Evolutionary conservation across 805 yeast species (phyloP), one percentile per base, ranked within the genome.

Genomic region (Lachancea meyersii): DNA sequence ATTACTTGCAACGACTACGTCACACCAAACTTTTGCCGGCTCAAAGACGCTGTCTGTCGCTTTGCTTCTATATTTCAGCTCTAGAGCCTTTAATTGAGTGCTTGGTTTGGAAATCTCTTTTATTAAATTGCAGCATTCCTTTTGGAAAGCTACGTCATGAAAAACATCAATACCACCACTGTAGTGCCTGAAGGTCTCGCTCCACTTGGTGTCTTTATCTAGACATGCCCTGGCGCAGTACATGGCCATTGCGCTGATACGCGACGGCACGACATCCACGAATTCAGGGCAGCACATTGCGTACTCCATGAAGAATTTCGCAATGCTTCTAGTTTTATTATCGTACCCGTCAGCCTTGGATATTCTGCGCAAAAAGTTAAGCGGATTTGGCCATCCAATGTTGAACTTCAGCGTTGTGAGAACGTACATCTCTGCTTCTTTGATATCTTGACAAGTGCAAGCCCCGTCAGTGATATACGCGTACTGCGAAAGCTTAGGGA

Each of bases 311-410:
- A 89, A 65, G 61, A 85, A 87, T 61, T 88, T 88, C 21, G 93
- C 96, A 48, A 86, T 69, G 6, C 94, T 84, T 64, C 96, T 77
- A 32, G 88, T 77, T 57, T 79, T 82, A 41, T 82, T 79, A 61
- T 87, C 93, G 63, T 87, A 88, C 57, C 82, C 86, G 63, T 88
- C 96, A 35, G 95, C 95, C 57, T 85, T 86, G 28, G 95, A 85
- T 34, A 87, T 82, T 58, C 96, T 74, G 58, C 96, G 75, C 56
- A 88, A 68, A 58, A 88, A 89, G 64, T 86, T 86, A 82, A 87
- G 79, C 38, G 96, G 96, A 59, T 83, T 86, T 30, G 96, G 95
- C 61, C 82, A 84, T 50, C 83, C 79, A 57, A 88, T 71, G 58
- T 86, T 80, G 63, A 84, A 89, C 45, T 79, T 71, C 42, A 88